A percentile compares a stretch with the other conserved stretches of the same genome.
Conservation (phyloP, 73 alveolate genomes). For the Paramecium octaurelia region DNA sequence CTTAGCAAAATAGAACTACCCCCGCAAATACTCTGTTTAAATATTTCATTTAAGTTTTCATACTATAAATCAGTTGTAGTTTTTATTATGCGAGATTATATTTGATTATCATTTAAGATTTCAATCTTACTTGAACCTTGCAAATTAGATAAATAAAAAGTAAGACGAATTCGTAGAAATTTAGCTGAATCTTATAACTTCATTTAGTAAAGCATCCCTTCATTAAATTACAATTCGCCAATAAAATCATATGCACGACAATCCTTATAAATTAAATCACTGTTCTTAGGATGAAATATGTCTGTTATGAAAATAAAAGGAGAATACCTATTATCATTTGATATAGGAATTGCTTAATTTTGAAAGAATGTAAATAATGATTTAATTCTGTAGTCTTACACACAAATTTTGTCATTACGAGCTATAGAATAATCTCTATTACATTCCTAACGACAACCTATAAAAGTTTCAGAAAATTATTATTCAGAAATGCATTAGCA, state of each 20-base stretch:
- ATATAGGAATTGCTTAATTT: not conserved
- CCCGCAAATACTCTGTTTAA: too few relatives aligned
- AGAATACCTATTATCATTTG: not conserved
- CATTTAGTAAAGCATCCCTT: not conserved
- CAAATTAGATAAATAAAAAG: not conserved
- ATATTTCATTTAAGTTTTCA: not conserved
- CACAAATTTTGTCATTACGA: not conserved
- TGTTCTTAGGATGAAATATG: not conserved
- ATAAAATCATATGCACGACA: not conserved
- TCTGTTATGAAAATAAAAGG: not conserved
- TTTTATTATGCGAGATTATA: not conserved
- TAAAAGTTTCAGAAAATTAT: not conserved
- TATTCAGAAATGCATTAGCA: not conserved
- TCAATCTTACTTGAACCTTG: not conserved
- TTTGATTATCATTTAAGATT: not conserved
- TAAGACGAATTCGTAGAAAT: not conserved
- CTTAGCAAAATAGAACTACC: too few relatives aligned
- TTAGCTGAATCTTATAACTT: not conserved
- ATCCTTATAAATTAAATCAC: not conserved
- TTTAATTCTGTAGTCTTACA: not conserved
- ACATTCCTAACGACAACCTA: not conserved
- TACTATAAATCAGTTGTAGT: not conserved
- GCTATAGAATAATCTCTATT: not conserved
- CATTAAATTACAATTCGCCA: not conserved
- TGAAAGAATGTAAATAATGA: not conserved